Percentiles rank a stretch among this genome's conserved stretches.
phyloP scores from a whole-genome alignment of 345 rosid species.

The Pugionium dolabratum region DNA sequence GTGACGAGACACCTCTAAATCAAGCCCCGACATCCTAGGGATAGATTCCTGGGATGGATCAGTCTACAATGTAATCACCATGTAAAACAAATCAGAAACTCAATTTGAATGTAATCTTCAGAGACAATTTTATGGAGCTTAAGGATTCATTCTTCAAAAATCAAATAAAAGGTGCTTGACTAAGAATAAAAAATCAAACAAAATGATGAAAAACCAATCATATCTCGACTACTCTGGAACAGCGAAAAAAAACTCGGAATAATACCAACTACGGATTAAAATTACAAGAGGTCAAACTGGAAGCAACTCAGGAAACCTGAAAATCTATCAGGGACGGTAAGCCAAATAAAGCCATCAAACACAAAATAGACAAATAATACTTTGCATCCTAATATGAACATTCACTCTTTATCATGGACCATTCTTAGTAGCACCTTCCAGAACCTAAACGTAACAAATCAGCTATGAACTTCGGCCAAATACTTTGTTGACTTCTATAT shows the following conservation, averaged over 20 bases:
- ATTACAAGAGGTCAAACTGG: neutral
- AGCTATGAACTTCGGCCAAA: neutral
- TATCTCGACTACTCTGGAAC: neutral
- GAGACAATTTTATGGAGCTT: conserved; percentile 15
- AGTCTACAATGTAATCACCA: conserved; percentile 32
- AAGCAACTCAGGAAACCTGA: conserved; percentile 12
- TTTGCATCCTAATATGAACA: too few species aligned
- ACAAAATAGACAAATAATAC: too few species aligned
- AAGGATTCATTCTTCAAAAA: conserved; percentile 3
- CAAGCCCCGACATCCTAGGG: conserved; percentile 62
- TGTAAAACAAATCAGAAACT: conserved; percentile 34
- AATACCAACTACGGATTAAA: neutral
- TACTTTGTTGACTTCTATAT: neutral
- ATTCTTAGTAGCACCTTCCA: too few species aligned
- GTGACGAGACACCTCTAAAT: conserved; percentile 72
- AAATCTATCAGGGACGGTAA: neutral
- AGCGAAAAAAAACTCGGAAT: neutral
- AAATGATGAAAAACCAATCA: neutral
- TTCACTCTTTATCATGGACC: too few species aligned
- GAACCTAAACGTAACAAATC: neutral
- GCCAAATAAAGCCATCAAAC: neutral
- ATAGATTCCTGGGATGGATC: conserved; percentile 49
- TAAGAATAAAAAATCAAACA: too few species aligned
- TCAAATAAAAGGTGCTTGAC: conserved; percentile 5
- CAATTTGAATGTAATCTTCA: conserved; percentile 7